phyloP scores from a whole-genome alignment of 2,329 filamentous ascomycete genomes.

The Exophiala sideris region DNA sequence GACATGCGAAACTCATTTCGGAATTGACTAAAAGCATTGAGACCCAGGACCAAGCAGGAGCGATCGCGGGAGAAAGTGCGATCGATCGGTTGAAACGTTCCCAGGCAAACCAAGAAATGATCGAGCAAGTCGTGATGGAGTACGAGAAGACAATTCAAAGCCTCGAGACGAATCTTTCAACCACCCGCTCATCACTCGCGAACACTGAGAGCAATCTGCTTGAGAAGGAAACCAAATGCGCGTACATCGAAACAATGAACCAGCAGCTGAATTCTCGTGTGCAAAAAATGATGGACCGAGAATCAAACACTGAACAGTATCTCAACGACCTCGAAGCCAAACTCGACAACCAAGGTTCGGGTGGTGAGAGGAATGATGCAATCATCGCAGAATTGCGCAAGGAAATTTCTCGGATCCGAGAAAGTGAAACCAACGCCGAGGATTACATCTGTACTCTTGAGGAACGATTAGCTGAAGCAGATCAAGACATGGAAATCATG shows the following conservation, averaged over 20 bases:
- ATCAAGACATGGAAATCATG: conserved; percentile 95
- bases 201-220: conserved; percentile 80
- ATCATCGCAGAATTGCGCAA: conserved; percentile 85
- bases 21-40: conserved; percentile 87
- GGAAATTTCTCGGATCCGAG: conserved; percentile 80
- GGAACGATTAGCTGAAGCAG: conserved; percentile 89
- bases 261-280: conserved; percentile 81
- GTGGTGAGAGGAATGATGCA: conserved; percentile 86
- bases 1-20: conserved; percentile 91
- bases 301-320: conserved; percentile 87
- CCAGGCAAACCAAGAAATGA: conserved; percentile 91
- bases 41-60: conserved; percentile 49
- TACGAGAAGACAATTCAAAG: conserved; percentile 98
- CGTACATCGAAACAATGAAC: conserved; percentile 89
- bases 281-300: conserved; percentile 90
- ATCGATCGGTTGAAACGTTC: conserved; percentile 89
- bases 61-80: conserved; percentile 70
- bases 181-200: conserved; percentile 77
- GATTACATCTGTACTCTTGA: conserved; percentile 97
- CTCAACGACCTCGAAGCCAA: conserved; percentile 87
- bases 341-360: conserved; percentile 83
- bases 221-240: conserved; percentile 90
- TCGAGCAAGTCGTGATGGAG: conserved; percentile 92
- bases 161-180: conserved; percentile 85
- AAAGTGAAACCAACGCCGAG: conserved; percentile 85